phyloP scores from a whole-genome alignment of 2,329 filamentous ascomycete genomes.

The Colletotrichum musae region DNA sequence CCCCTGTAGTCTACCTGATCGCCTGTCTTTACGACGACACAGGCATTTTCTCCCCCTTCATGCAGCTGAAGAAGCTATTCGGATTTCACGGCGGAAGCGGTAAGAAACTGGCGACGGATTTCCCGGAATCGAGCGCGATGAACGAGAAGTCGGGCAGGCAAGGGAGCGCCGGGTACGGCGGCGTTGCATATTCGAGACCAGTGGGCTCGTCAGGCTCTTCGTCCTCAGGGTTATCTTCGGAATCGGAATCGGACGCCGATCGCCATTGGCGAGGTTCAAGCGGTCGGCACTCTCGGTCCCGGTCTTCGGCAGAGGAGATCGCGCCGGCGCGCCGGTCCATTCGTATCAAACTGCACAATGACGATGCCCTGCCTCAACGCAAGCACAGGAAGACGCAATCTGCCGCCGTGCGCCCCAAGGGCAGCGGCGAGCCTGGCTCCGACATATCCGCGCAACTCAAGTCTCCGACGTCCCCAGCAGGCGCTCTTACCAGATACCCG shows the following conservation, averaged over 20 bases:
- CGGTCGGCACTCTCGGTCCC: constrained; percentile 73
- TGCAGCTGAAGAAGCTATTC: constrained; percentile 78
- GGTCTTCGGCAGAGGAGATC: constrained; percentile 76
- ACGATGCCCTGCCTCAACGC: constrained; percentile 80
- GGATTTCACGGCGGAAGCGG: constrained; percentile 58
- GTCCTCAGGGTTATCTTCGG: constrained; percentile 78
- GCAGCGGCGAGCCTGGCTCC: constrained; percentile 57
- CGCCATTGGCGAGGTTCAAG: constrained; percentile 49
- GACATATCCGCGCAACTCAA: constrained; percentile 87
- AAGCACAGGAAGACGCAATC: constrained; percentile 77
- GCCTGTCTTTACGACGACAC: constrained; percentile 87
- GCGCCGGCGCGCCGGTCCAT: constrained; percentile 83
- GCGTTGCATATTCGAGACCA: constrained; percentile 35
- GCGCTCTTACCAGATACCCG: constrained; percentile 88
- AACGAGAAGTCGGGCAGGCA: constrained; percentile 49
- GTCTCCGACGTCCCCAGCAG: constrained; percentile 88
- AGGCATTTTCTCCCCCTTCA: constrained; percentile 83
- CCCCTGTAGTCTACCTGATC: constrained; percentile 86
- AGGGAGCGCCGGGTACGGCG: constrained; percentile 40
- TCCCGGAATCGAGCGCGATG: constrained; percentile 45
- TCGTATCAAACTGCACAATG: constrained; percentile 89
- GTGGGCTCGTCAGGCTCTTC: constrained; percentile 63
- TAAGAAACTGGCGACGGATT: constrained; percentile 64
- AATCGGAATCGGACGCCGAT: constrained; percentile 75
- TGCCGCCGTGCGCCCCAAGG: constrained; percentile 59